A percentile compares a stretch with the other conserved stretches of the same genome.
Conservation (phyloP, 164 flowering plant species). For the Hamamelis virginiana region DNA sequence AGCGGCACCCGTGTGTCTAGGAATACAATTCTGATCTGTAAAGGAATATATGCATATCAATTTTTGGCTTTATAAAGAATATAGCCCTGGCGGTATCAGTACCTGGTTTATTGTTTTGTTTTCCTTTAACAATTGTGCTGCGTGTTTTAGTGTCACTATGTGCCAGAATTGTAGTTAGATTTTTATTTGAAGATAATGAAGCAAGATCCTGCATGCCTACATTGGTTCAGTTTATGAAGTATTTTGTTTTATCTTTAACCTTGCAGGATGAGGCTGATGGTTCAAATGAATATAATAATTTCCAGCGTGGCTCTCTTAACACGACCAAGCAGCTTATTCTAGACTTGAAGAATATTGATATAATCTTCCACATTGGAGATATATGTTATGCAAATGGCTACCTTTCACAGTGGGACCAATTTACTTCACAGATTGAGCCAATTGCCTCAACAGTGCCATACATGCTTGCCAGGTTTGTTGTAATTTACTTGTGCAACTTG, state of each 20-base stretch:
- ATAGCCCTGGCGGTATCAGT: too few species aligned
- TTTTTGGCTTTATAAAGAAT: too few species aligned
- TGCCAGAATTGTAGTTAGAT: too few species aligned
- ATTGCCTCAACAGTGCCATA: constrained; percentile 71
- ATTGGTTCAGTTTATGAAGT: constrained; percentile 1
- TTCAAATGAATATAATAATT: constrained; percentile 61
- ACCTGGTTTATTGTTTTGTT: too few species aligned
- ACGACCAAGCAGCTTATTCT: constrained; percentile 60
- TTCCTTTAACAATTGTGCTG: constrained; percentile 11
- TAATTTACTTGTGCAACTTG: neutral
- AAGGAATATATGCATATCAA: too few species aligned
- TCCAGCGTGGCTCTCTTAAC: constrained; percentile 59
- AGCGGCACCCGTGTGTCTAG: too few species aligned
- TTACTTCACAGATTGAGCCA: constrained; percentile 68
- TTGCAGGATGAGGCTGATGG: constrained; percentile 74
- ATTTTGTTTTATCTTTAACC: neutral
- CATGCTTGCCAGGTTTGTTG: constrained; percentile 61
- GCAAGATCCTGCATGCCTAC: neutral
- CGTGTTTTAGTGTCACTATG: neutral
- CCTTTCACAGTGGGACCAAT: constrained; percentile 80
- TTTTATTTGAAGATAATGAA: neutral
- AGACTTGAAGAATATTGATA: constrained; percentile 60
- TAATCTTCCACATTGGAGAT: constrained; percentile 74
- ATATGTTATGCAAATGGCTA: constrained; percentile 70
- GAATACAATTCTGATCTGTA: too few species aligned